Conservation (phyloP, 164 flowering plant genomes). For the Santalum album region DNA sequence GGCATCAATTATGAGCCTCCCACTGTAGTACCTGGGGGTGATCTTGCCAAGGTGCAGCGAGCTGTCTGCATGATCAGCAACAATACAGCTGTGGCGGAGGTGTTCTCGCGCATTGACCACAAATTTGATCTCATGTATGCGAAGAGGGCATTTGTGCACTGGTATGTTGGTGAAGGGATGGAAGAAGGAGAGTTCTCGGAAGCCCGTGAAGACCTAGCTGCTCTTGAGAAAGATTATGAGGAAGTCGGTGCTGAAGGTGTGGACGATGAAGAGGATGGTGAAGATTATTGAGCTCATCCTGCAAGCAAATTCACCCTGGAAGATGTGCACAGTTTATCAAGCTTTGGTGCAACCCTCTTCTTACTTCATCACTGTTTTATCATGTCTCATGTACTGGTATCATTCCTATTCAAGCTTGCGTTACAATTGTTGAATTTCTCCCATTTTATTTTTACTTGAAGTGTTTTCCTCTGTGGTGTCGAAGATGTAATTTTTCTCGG, state of each 20-base stretch:
- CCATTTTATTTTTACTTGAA: background rate
- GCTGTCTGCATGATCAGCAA: constrained; percentile 54
- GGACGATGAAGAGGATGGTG: constrained; percentile 34
- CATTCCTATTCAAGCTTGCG: background rate
- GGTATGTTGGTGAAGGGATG: constrained; percentile 53
- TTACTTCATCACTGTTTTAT: background rate
- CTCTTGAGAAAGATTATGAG: constrained; percentile 48
- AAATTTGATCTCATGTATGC: constrained; percentile 47
- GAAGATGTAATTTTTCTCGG: constrained; percentile 3
- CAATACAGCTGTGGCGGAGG: constrained; percentile 51
- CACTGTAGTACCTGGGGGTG: constrained; percentile 46
- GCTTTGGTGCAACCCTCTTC: background rate
- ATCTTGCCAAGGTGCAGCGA: constrained; percentile 44
- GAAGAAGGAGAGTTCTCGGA: constrained; percentile 50
- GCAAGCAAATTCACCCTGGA: background rate
- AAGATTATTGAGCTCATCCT: constrained; percentile 18
- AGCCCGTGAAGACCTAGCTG: constrained; percentile 43
- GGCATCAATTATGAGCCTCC: constrained; percentile 50
- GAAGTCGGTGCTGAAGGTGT: constrained; percentile 43
- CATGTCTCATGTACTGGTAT: background rate
- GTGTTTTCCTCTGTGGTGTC: constrained; percentile 2
- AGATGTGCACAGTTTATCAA: background rate
- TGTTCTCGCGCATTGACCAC: constrained; percentile 38
- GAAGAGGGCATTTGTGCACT: constrained; percentile 46
- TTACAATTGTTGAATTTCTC: constrained; percentile 6